Evolutionary conservation across 2,329 filamentous ascomycete genomes (phyloP).

Genomic region (Calonectria pteridis): DNA sequence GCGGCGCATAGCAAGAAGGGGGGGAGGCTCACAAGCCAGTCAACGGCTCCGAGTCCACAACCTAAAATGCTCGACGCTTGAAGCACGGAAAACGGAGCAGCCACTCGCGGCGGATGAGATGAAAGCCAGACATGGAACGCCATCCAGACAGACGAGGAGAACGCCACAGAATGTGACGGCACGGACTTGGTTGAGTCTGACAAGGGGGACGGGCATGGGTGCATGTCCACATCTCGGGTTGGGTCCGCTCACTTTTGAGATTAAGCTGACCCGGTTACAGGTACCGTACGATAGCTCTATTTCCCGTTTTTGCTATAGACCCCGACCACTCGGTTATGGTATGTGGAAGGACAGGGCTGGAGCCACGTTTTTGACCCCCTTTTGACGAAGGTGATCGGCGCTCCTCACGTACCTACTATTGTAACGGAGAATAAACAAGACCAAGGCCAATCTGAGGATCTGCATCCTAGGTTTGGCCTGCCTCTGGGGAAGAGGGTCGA

Average conservation of each 20-base stretch:
- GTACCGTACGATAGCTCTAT: conserved; percentile 9
- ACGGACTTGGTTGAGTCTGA: background rate
- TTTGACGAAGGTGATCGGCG: conserved; percentile 8
- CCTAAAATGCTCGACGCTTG: background rate
- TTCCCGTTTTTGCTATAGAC: conserved; percentile 6
- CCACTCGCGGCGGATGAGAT: background rate
- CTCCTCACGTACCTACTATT: background rate
- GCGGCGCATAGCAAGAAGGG: background rate
- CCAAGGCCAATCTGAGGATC: conserved; percentile 27
- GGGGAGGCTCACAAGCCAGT: background rate
- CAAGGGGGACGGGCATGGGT: background rate
- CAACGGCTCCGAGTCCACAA: background rate
- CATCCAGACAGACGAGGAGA: background rate
- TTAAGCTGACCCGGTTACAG: conserved; percentile 7
- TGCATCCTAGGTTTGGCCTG: conserved; percentile 19
- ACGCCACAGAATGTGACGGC: background rate
- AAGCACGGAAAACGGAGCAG: background rate
- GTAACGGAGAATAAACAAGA: conserved; percentile 25
- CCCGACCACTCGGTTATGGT: conserved; percentile 10
- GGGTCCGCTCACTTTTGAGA: conserved; percentile 17
- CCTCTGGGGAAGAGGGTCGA: conserved; percentile 22
- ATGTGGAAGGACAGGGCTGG: conserved; percentile 7
- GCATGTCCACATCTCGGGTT: conserved; percentile 12
- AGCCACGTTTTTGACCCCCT: conserved; percentile 13
- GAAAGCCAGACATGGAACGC: background rate